phyloP scores from a whole-genome alignment of 106 monocot species.

The Posidonia australis region DNA sequence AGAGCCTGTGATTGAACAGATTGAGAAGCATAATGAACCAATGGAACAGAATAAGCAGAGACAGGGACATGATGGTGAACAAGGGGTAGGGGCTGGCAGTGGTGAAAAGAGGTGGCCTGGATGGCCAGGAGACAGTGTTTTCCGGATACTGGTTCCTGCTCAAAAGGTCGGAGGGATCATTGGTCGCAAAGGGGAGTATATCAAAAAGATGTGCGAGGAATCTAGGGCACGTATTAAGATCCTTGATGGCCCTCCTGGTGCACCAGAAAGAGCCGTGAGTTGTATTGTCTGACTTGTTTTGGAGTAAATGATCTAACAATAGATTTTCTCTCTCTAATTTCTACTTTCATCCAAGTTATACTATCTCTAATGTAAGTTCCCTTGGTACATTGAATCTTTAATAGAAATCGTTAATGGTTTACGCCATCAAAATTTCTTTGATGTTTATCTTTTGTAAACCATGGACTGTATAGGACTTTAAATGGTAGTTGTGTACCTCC shows the following conservation, averaged over 20 bases:
- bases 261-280: constrained; percentile 85
- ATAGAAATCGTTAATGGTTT: too few relatives aligned
- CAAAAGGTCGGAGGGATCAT: constrained; percentile 83
- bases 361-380: too few relatives aligned
- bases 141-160: constrained; percentile 70
- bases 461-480: too few relatives aligned
- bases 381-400: too few relatives aligned
- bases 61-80: not conserved
- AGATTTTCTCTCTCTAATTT: not conserved
- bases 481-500: too few relatives aligned
- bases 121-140: constrained; percentile 92
- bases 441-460: too few relatives aligned
- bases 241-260: constrained; percentile 79
- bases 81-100: not conserved
- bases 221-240: constrained; percentile 83
- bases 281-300: not conserved
- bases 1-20: not conserved
- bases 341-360: not conserved
- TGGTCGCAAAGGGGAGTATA: constrained; percentile 85
- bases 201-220: constrained; percentile 92
- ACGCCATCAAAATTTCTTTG: too few relatives aligned
- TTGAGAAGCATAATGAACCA: not conserved
- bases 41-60: not conserved
- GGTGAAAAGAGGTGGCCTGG: constrained; percentile 81
- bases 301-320: not conserved